Evolutionary conservation across 768 basidiomycete species (phyloP), one percentile per base, ranked within the genome.

Genomic region (Suillus sp.): DNA sequence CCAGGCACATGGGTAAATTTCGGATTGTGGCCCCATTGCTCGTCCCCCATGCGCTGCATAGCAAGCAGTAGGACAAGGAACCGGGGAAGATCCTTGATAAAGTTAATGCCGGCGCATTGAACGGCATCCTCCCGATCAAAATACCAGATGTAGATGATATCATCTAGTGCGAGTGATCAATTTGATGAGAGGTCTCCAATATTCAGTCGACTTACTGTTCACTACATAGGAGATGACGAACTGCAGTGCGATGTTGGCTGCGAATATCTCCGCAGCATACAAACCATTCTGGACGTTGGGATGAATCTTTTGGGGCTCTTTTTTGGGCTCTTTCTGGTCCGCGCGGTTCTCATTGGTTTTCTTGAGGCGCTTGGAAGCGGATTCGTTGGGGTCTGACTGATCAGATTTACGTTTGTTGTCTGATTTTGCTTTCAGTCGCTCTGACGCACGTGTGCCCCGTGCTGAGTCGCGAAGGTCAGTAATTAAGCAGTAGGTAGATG

Each of bases 21-120:
- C 8, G 54, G 18, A 54, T 65, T 53, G 42, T 64, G 16, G 8
- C 66, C 68, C 64, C 66, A 67, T 20, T 67, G 57, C 2, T 10
- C 34, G 8, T 51, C 10, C 9, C n/a, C 0, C 53, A 67, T 63
- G 5, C 64, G 62, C n/a, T 69, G 60, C 61, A 65, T 50, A 5
- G 58, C 54, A 14, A 68, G 55, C 2, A 67, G 54, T 0, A 65
- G 43, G 20, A 61, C 42, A 0, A 68, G 48, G 1, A 66, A 68
- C 1, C 55, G 63, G 1, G 66, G 63, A 16, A 66, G 62, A 16
- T 65, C 68, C 16, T 66, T 16, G 3, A 69, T 59, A 27, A 64
- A 61, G 25, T 69, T 68, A 6, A 68, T 27, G 0, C 22, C 61
- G 8, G 64, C 51, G 32, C 61, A 66, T 45, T 62, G 62, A 22